phyloP scores from a whole-genome alignment of 495 filamentous ascomycete genomes.

The Thermothielavioides terrestris region DNA sequence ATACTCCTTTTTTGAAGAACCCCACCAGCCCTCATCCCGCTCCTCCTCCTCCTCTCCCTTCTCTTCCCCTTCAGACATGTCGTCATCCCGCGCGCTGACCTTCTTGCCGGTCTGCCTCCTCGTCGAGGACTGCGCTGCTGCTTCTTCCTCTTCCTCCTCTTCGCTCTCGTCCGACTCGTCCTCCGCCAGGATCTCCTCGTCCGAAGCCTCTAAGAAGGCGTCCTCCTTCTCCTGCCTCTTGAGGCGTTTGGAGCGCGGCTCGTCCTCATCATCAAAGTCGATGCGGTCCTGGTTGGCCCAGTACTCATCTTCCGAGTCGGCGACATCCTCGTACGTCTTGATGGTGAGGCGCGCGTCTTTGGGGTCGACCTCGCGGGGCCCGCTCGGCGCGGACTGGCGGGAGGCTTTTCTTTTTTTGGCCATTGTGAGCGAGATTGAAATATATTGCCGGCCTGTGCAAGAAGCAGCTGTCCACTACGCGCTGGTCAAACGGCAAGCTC shows the following conservation, averaged over 20 bases:
- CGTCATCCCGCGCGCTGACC: constrained; percentile 21
- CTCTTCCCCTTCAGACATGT: constrained; percentile 34
- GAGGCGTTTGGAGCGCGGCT: constrained; percentile 65
- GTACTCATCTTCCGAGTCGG: constrained; percentile 89
- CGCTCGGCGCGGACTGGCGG: constrained; percentile 32
- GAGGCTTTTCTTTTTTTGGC: constrained; percentile 73
- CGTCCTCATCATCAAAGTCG: constrained; percentile 72
- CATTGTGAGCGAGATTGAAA: constrained; percentile 42
- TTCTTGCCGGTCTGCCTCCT: constrained; percentile 19
- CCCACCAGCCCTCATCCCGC: constrained; percentile 74
- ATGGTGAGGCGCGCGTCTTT: constrained; percentile 51
- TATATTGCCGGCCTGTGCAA: too few species aligned
- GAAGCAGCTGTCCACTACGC: too few species aligned
- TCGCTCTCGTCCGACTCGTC: constrained; percentile 44
- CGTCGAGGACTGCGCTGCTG: constrained; percentile 9
- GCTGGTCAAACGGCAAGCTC: too few species aligned
- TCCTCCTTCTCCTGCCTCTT: constrained; percentile 56
- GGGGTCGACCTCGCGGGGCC: constrained; percentile 42
- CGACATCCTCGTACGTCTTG: constrained; percentile 71
- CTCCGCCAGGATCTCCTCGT: constrained; percentile 66
- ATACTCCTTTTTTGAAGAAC: constrained; percentile 78
- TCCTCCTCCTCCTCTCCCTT: constrained; percentile 53
- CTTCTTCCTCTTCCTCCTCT: constrained; percentile 22
- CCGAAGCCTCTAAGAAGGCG: constrained; percentile 56
- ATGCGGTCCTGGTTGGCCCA: constrained; percentile 75